These are phyloP conservation scores for Yamadazyma atlantica DNA, from an alignment of 1,139 yeast genomes.

Conservation along the genomic window DNA sequence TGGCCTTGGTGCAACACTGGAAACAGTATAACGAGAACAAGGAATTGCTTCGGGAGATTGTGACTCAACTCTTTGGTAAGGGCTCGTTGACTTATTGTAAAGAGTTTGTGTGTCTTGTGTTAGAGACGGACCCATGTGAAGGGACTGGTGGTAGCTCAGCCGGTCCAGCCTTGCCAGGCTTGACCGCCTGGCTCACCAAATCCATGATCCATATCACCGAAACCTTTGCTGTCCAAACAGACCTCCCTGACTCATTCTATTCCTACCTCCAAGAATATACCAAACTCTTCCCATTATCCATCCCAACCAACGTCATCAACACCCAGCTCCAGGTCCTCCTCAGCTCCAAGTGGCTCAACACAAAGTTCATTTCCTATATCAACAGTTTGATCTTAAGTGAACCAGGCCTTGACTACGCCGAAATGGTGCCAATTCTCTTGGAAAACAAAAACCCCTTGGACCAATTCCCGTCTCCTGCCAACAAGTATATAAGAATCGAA, in stretches of 20 bases:
- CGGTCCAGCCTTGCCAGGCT: too few species aligned
- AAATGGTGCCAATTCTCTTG: conserved; percentile 62
- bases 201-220: conserved; percentile 61
- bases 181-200: conserved; percentile 43
- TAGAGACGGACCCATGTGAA: conserved; percentile 1
- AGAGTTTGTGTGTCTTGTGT: conserved; percentile 8
- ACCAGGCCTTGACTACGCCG: conserved; percentile 45
- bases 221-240: conserved; percentile 53
- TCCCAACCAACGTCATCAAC: conserved; percentile 43
- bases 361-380: conserved; percentile 33
- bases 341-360: conserved; percentile 46
- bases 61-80: conserved; percentile 1
- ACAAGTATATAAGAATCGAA: conserved; percentile 31
- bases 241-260: conserved; percentile 33
- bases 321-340: conserved; percentile 70
- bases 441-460: conserved; percentile 42
- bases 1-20: conserved; percentile 2
- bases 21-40: too few species aligned
- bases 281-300: conserved; percentile 29
- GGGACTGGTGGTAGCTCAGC: too few species aligned
- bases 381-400: conserved; percentile 33
- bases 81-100: conserved; percentile 5
- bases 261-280: conserved; percentile 22
- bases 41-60: conserved; percentile 5
- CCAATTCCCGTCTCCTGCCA: conserved; percentile 21